phyloP scores from a whole-genome alignment of 1,284 basidiomycete species.

The Sparassis latifolia region DNA sequence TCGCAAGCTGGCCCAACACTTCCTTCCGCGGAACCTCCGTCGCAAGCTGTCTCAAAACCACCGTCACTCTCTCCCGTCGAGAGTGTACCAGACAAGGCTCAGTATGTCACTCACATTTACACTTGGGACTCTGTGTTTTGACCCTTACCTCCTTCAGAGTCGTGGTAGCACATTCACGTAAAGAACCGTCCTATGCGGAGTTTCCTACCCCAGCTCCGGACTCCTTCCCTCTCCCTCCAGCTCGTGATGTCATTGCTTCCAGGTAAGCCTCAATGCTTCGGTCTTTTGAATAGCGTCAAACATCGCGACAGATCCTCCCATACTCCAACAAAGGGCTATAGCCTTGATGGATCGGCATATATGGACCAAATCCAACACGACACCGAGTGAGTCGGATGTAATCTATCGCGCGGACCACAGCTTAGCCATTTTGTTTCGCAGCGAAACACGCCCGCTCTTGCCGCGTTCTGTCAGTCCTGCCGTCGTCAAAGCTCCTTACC shows the following conservation, averaged over 20 bases:
- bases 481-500: conserved; percentile 5
- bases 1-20: neutral
- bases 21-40: no score
- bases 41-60: no score
- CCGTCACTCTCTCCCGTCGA: no score
- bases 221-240: conserved; percentile 29
- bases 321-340: conserved; percentile 13
- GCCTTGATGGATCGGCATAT: conserved; percentile 16
- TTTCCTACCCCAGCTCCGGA: conserved; percentile 11
- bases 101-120: no score
- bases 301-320: no score
- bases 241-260: conserved; percentile 30
- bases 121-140: no score
- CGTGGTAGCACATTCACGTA: no score
- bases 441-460: conserved; percentile 34
- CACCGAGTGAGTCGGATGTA: conserved; percentile 16
- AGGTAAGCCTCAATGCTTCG: conserved; percentile 17
- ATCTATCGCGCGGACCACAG: no score
- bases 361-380: conserved; percentile 16
- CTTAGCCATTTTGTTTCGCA: conserved; percentile 9
- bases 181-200: no score
- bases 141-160: no score
- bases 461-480: conserved; percentile 13
- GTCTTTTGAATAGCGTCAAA: no score
- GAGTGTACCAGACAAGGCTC: no score